These are phyloP conservation scores for Candida multigemmis DNA, from an alignment of 805 yeast genomes.

Conservation along the genomic window DNA sequence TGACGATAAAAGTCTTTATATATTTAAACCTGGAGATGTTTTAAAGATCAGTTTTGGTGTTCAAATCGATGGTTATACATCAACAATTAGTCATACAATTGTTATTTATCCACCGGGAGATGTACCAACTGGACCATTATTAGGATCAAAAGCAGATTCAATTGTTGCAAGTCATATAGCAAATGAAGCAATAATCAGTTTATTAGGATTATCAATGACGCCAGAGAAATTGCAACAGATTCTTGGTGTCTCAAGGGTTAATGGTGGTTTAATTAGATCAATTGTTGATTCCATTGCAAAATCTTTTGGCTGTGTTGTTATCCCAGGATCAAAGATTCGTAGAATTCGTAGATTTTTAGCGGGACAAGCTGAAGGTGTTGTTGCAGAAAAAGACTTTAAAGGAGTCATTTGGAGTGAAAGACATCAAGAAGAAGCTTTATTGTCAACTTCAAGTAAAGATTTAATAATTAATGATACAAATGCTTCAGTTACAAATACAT, in stretches of 20 bases:
- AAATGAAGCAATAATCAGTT: slow-evolving; percentile 70
- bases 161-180: slow-evolving; percentile 85
- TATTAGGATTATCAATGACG: slow-evolving; percentile 62
- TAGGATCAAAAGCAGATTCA: slow-evolving; percentile 85
- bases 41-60: slow-evolving; percentile 81
- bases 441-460: slow-evolving; percentile 20
- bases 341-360: slow-evolving; percentile 88
- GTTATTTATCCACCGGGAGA: slow-evolving; percentile 69
- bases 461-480: slow-evolving; percentile 5
- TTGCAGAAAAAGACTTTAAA: slow-evolving; percentile 86
- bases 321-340: slow-evolving; percentile 90
- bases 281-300: slow-evolving; percentile 85
- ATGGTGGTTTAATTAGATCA: slow-evolving; percentile 62
- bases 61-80: slow-evolving; percentile 92
- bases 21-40: slow-evolving; percentile 69
- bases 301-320: slow-evolving; percentile 72
- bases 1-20: slow-evolving; percentile 42
- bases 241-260: slow-evolving; percentile 32
- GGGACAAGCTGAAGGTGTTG: slow-evolving; percentile 90
- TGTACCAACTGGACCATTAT: slow-evolving; percentile 66
- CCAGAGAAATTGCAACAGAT: slow-evolving; percentile 60
- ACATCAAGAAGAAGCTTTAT: slow-evolving; percentile 59
- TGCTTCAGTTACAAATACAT: slow-evolving; percentile 12
- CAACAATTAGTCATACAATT: slow-evolving; percentile 77
- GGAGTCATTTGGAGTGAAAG: slow-evolving; percentile 86